Conservation (phyloP, 371 early-diverging fungal genomes). For the Blakeslea trispora region DNA sequence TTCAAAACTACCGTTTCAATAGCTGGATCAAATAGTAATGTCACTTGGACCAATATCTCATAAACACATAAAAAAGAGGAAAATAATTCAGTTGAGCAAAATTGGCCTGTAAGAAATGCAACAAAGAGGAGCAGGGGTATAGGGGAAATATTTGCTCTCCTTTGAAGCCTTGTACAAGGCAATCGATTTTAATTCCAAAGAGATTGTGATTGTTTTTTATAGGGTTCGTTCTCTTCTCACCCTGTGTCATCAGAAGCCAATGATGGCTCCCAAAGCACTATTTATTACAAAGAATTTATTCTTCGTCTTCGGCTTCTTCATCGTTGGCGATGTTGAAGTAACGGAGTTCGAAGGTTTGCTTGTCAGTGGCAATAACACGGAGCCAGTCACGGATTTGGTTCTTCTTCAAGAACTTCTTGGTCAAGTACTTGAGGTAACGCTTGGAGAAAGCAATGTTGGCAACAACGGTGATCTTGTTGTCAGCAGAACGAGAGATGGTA, state of each 20-base stretch:
- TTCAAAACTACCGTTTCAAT: too few species aligned
- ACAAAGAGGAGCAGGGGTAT: conserved; percentile 3
- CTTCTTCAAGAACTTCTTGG: conserved; percentile 99
- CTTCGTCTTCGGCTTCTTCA: conserved; percentile 80
- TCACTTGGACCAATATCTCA: too few species aligned
- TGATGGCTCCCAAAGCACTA: neutral
- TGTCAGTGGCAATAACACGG: conserved; percentile 92
- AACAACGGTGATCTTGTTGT: conserved; percentile 79
- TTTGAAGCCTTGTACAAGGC: too few species aligned
- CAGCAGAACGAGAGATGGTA: conserved; percentile 77
- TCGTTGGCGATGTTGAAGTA: conserved; percentile 95
- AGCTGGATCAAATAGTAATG: too few species aligned
- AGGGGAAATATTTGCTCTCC: neutral
- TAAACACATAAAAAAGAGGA: too few species aligned
- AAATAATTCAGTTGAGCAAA: too few species aligned
- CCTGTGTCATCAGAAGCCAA: conserved; percentile 17
- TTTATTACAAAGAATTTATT: conserved; percentile 33
- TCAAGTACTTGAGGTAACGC: conserved; percentile 99
- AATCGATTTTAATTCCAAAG: conserved; percentile 24
- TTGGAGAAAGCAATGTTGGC: conserved; percentile 88
- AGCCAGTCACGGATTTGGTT: conserved; percentile 98
- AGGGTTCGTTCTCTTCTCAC: conserved; percentile 74
- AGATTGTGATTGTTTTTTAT: conserved; percentile 37
- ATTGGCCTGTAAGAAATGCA: too few species aligned
- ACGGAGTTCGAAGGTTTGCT: conserved; percentile 92